Evolutionary conservation across 208 protist genomes (phyloP).

Genomic region (Herpetomonas samuelpessoai): DNA sequence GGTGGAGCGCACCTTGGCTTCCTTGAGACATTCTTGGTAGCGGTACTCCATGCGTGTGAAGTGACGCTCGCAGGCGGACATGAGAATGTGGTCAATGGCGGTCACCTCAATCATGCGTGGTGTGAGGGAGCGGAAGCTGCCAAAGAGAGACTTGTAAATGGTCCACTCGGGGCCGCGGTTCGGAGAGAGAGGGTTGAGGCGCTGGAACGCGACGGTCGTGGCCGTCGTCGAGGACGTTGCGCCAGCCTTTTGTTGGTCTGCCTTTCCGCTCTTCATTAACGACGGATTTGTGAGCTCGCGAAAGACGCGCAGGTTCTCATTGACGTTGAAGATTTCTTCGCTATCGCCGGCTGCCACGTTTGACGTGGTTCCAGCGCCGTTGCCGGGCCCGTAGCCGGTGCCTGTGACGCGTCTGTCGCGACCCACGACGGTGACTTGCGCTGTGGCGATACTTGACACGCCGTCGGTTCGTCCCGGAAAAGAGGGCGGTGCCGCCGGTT

Average conservation of each 20-base stretch:
- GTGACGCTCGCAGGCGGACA: conserved; percentile 71
- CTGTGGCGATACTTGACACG: too few relatives aligned
- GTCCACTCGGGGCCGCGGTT: conserved; percentile 85
- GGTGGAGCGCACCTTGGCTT: conserved; percentile 54
- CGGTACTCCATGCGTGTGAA: conserved; percentile 75
- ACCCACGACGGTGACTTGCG: too few relatives aligned
- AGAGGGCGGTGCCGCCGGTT: too few relatives aligned
- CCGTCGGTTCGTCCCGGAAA: too few relatives aligned
- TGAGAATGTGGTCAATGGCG: conserved; percentile 81
- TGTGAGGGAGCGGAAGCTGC: conserved; percentile 66
- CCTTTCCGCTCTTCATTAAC: conserved; percentile 22
- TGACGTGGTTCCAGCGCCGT: too few relatives aligned
- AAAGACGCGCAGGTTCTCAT: conserved; percentile 62
- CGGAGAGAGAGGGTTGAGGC: conserved; percentile 80
- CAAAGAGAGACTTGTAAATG: conserved; percentile 76
- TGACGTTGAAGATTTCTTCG: conserved; percentile 29
- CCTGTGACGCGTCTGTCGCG: too few relatives aligned
- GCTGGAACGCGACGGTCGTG: conserved; percentile 59
- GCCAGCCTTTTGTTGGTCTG: conserved; percentile 37
- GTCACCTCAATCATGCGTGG: conserved; percentile 82
- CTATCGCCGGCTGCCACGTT: too few relatives aligned
- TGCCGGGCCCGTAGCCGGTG: too few relatives aligned
- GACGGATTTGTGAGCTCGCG: conserved; percentile 38
- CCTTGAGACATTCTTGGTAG: conserved; percentile 58
- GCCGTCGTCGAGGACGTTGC: conserved; percentile 74